Conservation (phyloP, 225 moss, liverwort and hornwort species). For the Pseudoscleropodium purum region DNA sequence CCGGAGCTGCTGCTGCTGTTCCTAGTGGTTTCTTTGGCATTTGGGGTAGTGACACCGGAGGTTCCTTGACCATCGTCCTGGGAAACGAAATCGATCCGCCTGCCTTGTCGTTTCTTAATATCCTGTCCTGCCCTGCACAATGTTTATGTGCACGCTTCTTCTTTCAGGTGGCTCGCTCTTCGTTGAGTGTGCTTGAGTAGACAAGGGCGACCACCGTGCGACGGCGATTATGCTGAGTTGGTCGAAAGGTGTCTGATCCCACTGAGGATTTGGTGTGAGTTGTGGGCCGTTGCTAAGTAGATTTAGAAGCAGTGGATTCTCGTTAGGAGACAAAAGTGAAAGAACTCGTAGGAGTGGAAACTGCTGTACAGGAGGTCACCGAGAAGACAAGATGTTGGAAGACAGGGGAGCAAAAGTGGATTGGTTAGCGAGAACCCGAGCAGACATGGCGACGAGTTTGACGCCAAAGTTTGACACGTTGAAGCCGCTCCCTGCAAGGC, state of each 20-base stretch:
- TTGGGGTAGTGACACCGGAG: background rate
- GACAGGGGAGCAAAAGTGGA: constrained; percentile 50
- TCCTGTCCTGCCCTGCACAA: background rate
- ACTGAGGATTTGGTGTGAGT: background rate
- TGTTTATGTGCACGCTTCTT: constrained; percentile 3
- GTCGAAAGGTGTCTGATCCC: background rate
- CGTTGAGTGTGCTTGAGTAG: constrained; percentile 1
- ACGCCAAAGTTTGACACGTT: constrained; percentile 60
- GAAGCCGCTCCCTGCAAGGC: constrained; percentile 75
- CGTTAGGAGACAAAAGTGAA: background rate
- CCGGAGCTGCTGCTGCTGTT: background rate
- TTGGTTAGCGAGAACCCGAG: constrained; percentile 50
- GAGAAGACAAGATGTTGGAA: constrained; percentile 21
- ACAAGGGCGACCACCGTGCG: background rate
- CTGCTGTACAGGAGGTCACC: background rate
- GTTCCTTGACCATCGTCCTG: background rate
- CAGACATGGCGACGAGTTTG: constrained; percentile 65
- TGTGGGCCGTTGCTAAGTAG: background rate
- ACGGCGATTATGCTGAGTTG: background rate
- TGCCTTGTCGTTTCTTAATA: background rate
- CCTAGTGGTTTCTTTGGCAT: background rate
- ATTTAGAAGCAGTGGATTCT: background rate
- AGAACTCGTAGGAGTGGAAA: background rate
- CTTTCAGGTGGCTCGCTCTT: background rate
- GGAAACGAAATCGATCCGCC: background rate